A percentile compares a stretch with the other conserved stretches of the same genome.
These are phyloP conservation scores for Mycena metata DNA, from an alignment of 768 basidiomycete genomes.

Conservation along the genomic window DNA sequence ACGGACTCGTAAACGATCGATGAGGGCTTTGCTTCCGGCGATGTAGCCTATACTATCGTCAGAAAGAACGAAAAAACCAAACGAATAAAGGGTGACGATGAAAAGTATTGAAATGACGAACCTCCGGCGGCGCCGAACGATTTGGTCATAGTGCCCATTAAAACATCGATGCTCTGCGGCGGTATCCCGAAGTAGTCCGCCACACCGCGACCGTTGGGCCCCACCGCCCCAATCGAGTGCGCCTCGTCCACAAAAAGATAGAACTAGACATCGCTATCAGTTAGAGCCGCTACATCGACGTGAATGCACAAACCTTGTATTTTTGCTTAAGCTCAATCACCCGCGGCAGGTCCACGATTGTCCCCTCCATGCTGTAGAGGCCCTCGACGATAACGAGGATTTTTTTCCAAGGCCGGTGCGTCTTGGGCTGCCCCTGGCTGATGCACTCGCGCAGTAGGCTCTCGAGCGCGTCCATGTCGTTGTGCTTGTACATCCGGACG, in stretches of 20 bases:
- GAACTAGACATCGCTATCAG: slow-evolving; percentile 70
- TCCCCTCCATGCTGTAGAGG: slow-evolving; percentile 99
- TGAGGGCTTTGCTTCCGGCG: slow-evolving; percentile 83
- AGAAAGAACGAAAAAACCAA: no score
- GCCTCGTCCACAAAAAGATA: slow-evolving; percentile 97
- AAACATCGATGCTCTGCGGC: slow-evolving; percentile 86
- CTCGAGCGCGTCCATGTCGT: slow-evolving; percentile 90
- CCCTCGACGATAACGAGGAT: slow-evolving; percentile 96
- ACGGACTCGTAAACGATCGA: slow-evolving; percentile 84
- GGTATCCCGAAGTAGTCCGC: slow-evolving; percentile 93
- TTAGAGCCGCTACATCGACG: neutral
- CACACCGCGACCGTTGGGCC: slow-evolving; percentile 94
- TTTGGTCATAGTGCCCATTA: slow-evolving; percentile 99
- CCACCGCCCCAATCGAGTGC: slow-evolving; percentile 96
- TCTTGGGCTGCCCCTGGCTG: slow-evolving; percentile 97
- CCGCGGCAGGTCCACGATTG: slow-evolving; percentile 84
- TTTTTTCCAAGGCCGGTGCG: slow-evolving; percentile 99
- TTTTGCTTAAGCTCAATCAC: slow-evolving; percentile 90
- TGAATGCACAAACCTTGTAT: slow-evolving; percentile 81
- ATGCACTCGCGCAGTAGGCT: slow-evolving; percentile 87
- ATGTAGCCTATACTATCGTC: slow-evolving; percentile 75
- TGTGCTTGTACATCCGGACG: slow-evolving; percentile 97
- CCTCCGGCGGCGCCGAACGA: slow-evolving; percentile 90
- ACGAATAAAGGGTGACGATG: no score
- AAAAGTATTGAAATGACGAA: no score